These are phyloP conservation scores for Neurospora sp. DNA, from an alignment of 495 filamentous ascomycete species.

Conservation along the genomic window DNA sequence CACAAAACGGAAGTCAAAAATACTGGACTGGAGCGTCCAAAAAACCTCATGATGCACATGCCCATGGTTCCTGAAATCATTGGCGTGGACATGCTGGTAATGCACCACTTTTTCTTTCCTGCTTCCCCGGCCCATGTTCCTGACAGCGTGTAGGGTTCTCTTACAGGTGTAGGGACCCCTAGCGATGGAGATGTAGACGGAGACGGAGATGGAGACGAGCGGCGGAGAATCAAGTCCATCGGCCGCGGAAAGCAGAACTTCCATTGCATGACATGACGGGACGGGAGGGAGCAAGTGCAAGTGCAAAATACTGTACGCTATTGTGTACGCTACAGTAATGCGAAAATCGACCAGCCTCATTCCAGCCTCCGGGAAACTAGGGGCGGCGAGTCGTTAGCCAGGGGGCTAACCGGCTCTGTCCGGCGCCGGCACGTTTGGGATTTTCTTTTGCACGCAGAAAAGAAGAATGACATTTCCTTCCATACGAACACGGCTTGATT, in stretches of 20 bases:
- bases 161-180: not conserved
- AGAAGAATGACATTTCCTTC: not conserved
- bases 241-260: not conserved
- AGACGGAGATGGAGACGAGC: not conserved
- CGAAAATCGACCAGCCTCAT: not conserved
- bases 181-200: not conserved
- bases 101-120: constrained; percentile 1
- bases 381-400: not conserved
- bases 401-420: not conserved
- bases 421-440: not conserved
- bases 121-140: constrained; percentile 3
- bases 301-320: not conserved
- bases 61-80: not conserved
- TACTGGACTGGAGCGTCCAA: not conserved
- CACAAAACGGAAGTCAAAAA: not conserved
- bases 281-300: not conserved
- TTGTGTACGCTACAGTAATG: not conserved
- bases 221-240: not conserved
- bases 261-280: not conserved
- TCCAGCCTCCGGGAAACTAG: not conserved
- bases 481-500: not conserved
- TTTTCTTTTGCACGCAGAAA: not conserved
- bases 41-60: not conserved
- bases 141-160: not conserved
- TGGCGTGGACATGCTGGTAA: not conserved